Conservation (phyloP, 257 asterid species). For the Petunia axillaris region DNA sequence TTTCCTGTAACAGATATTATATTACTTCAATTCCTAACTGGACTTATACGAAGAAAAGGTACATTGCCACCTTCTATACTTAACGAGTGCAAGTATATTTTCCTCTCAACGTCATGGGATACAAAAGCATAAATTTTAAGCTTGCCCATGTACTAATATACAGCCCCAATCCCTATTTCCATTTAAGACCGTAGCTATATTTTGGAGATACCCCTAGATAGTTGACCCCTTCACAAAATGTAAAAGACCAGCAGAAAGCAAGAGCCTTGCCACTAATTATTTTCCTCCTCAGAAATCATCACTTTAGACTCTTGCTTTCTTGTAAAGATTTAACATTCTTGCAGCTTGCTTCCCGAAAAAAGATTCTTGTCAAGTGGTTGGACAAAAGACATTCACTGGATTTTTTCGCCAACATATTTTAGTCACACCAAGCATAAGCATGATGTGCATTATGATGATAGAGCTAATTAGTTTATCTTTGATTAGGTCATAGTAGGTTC, state of each 20-base stretch:
- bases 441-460: not conserved
- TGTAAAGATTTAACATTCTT: not conserved
- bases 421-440: slow-evolving; percentile 5
- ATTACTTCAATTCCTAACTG: too few relatives aligned
- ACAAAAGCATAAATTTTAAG: too few relatives aligned
- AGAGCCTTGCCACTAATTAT: not conserved
- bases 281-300: not conserved
- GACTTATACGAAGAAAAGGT: too few relatives aligned
- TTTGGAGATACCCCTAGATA: not conserved
- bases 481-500: slow-evolving; percentile 20
- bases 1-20: too few relatives aligned
- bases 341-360: not conserved
- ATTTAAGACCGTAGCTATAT: not conserved
- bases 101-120: too few relatives aligned
- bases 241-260: not conserved
- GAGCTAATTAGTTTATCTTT: not conserved
- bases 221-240: not conserved
- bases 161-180: too few relatives aligned
- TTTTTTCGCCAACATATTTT: not conserved
- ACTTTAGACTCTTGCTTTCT: not conserved
- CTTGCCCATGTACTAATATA: too few relatives aligned
- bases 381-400: not conserved
- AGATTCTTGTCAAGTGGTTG: not conserved
- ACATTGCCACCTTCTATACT: too few relatives aligned
- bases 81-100: too few relatives aligned